A percentile compares a stretch with the other conserved stretches of the same genome.
Evolutionary conservation across 1,139 yeast genomes (phyloP).

Genomic region (Debaryomyces fabryi): DNA sequence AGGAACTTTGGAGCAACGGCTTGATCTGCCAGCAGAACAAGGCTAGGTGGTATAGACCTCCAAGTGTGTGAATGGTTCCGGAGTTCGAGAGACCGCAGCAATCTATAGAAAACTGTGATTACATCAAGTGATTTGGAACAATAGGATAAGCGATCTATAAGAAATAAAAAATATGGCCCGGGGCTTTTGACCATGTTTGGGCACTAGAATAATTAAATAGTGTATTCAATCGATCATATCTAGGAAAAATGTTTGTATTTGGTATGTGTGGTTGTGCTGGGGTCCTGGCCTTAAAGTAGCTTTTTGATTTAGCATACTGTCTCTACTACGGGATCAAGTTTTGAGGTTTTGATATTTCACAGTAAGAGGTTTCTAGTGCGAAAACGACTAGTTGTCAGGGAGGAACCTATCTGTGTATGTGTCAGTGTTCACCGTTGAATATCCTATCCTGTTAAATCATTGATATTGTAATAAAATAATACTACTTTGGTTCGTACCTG

Average conservation of each 20-base stretch:
- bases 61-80: not conserved
- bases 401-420: not conserved
- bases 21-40: not conserved
- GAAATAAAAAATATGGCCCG: not conserved
- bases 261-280: not conserved
- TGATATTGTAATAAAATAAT: not conserved
- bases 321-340: too few species aligned
- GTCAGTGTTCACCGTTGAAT: not conserved
- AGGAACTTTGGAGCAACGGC: not conserved
- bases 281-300: too few species aligned
- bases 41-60: not conserved
- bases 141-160: not conserved
- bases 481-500: not conserved
- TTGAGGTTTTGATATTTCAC: too few species aligned
- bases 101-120: not conserved
- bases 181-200: not conserved
- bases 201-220: not conserved
- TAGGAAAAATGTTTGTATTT: not conserved
- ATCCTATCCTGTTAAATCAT: not conserved
- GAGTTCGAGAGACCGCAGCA: not conserved
- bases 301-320: too few species aligned
- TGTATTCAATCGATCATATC: not conserved
- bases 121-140: not conserved
- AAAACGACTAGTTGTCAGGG: not conserved
- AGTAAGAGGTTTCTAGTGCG: not conserved